Evolutionary conservation across 371 early-diverging fungal genomes (phyloP).

Genomic region (Mortierella sp.): DNA sequence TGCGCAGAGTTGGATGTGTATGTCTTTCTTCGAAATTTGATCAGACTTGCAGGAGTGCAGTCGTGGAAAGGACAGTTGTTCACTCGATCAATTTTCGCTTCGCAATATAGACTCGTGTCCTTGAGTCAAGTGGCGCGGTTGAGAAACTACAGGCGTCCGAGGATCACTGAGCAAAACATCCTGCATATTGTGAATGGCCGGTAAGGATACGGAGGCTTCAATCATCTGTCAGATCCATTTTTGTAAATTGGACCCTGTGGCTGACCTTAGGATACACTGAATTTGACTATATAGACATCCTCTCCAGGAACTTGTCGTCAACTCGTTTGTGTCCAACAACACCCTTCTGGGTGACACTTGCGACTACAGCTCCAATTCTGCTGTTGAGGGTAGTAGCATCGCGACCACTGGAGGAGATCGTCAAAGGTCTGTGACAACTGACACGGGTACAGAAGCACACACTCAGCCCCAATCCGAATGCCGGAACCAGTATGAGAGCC

Average conservation of each 20-base stretch:
- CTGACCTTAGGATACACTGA: too few relatives aligned
- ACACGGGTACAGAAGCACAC: not conserved
- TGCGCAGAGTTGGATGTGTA: constrained; percentile 83
- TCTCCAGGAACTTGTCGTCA: constrained; percentile 72
- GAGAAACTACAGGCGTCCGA: constrained; percentile 68
- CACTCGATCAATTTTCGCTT: not conserved
- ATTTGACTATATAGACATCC: constrained; percentile 67
- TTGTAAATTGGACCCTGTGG: not conserved
- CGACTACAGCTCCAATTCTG: not conserved
- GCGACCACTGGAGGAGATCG: too few relatives aligned
- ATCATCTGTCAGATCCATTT: not conserved
- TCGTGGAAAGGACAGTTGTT: not conserved
- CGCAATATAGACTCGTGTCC: constrained; percentile 64
- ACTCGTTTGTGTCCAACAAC: constrained; percentile 76
- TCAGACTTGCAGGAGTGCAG: too few relatives aligned
- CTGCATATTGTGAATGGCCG: constrained; percentile 72
- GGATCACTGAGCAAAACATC: constrained; percentile 62
- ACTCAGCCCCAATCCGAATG: not conserved
- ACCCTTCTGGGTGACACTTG: constrained; percentile 57
- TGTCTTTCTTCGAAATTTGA: not conserved
- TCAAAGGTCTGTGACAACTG: too few relatives aligned
- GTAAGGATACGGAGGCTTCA: constrained; percentile 36
- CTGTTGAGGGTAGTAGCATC: too few relatives aligned
- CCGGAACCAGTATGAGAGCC: not conserved
- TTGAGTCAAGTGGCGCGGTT: constrained; percentile 69